Percentiles rank a stretch among this genome's conserved stretches.
phyloP scores from a whole-genome alignment of 306 rosid species.

The Gynostemma pentaphyllum region DNA sequence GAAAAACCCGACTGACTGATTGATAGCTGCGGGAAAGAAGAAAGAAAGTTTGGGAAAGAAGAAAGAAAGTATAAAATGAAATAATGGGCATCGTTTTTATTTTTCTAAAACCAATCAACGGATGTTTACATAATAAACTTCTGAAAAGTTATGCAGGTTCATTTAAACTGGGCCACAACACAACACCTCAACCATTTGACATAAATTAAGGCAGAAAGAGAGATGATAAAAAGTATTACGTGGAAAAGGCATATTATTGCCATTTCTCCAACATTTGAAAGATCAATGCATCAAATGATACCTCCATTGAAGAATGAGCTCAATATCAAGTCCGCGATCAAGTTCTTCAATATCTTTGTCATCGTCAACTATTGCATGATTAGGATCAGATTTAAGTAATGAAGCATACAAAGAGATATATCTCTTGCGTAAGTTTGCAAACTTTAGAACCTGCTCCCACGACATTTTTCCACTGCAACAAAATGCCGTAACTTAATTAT shows the following conservation, averaged over 20 bases:
- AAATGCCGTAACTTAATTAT: slow-evolving; percentile 16
- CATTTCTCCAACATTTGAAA: background rate
- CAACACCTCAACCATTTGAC: too few species aligned
- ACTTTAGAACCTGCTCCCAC: slow-evolving; percentile 91
- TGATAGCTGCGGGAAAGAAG: background rate
- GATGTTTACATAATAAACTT: background rate
- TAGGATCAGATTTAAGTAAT: slow-evolving; percentile 74
- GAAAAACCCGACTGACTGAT: too few species aligned
- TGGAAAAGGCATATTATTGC: background rate
- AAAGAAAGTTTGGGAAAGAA: background rate
- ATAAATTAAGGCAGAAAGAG: background rate
- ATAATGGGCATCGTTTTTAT: background rate
- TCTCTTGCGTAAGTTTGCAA: slow-evolving; percentile 70
- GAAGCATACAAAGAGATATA: slow-evolving; percentile 77
- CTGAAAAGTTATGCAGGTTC: background rate
- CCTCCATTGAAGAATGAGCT: slow-evolving; percentile 97
- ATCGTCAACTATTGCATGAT: slow-evolving; percentile 50
- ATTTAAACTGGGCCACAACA: background rate
- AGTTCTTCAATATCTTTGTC: slow-evolving; percentile 70
- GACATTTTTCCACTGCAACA: slow-evolving; percentile 86
- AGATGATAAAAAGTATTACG: background rate
- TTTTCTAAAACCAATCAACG: background rate
- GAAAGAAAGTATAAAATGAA: background rate
- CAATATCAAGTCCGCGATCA: slow-evolving; percentile 82
- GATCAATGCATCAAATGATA: slow-evolving; percentile 14